Evolutionary conservation across 1,139 yeast genomes (phyloP).

Genomic region (Saccharomyces uvarum): DNA sequence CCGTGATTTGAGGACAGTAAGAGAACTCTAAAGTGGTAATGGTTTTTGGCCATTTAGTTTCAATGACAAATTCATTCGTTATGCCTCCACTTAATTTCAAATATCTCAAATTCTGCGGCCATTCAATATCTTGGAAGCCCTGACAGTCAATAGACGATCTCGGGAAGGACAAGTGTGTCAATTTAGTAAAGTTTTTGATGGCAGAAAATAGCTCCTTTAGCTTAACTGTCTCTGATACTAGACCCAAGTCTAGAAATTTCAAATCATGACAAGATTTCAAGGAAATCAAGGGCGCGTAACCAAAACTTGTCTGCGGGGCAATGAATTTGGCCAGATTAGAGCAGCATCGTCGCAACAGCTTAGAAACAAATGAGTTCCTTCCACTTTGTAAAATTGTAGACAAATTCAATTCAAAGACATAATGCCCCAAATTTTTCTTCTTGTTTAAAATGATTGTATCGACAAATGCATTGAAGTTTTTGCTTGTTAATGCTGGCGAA

Average conservation of each 20-base stretch:
- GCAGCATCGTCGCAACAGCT: slow-evolving; percentile 68
- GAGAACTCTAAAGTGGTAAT: slow-evolving; percentile 70
- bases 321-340: slow-evolving; percentile 55
- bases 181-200: slow-evolving; percentile 49
- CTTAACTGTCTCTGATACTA: slow-evolving; percentile 86
- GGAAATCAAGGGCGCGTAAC: slow-evolving; percentile 77
- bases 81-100: slow-evolving; percentile 84
- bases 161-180: slow-evolving; percentile 80
- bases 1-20: slow-evolving; percentile 74
- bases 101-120: slow-evolving; percentile 75
- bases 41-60: slow-evolving; percentile 61
- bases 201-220: slow-evolving; percentile 70
- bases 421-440: slow-evolving; percentile 31
- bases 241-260: slow-evolving; percentile 65
- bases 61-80: slow-evolving; percentile 64
- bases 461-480: slow-evolving; percentile 66
- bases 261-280: slow-evolving; percentile 61
- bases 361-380: slow-evolving; percentile 85
- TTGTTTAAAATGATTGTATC: slow-evolving; percentile 48
- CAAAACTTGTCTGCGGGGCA: slow-evolving; percentile 94
- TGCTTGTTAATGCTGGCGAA: slow-evolving; percentile 54
- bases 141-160: slow-evolving; percentile 76
- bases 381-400: slow-evolving; percentile 81
- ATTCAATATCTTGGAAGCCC: slow-evolving; percentile 41
- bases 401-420: slow-evolving; percentile 55